Conservation (phyloP, 2,329 filamentous ascomycete genomes). For the Tolypocladium album region DNA sequence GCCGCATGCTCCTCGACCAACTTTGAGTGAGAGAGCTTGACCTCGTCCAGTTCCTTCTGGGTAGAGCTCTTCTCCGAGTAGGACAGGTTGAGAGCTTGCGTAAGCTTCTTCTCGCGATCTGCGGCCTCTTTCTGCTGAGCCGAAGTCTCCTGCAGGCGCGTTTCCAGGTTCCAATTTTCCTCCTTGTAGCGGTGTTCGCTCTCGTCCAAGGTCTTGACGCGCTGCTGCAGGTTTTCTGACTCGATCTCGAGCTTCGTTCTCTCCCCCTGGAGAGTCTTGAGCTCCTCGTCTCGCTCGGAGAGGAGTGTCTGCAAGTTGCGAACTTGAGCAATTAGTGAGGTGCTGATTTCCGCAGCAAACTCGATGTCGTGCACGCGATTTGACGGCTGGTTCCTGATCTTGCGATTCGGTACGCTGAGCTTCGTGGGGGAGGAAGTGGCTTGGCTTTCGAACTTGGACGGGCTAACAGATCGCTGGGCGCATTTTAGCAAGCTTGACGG, state of each 20-base stretch:
- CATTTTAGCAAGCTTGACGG: constrained; percentile 3
- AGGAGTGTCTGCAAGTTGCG: constrained; percentile 79
- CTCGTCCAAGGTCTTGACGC: constrained; percentile 76
- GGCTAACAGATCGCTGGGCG: constrained; percentile 55
- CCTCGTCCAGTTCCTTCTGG: constrained; percentile 84
- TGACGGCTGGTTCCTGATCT: constrained; percentile 79
- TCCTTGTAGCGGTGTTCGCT: constrained; percentile 95
- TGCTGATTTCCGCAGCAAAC: constrained; percentile 96
- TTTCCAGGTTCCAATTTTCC: constrained; percentile 96
- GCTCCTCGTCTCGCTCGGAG: constrained; percentile 75
- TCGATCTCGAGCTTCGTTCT: constrained; percentile 76
- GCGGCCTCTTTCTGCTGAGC: constrained; percentile 62
- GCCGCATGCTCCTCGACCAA: constrained; percentile 71
- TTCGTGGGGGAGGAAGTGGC: constrained; percentile 83
- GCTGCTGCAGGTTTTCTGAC: constrained; percentile 65
- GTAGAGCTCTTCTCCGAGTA: constrained; percentile 65
- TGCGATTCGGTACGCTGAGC: constrained; percentile 74
- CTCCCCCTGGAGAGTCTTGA: constrained; percentile 65
- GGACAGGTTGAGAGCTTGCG: constrained; percentile 56
- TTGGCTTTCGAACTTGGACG: constrained; percentile 73
- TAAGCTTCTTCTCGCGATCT: constrained; percentile 75
- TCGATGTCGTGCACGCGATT: constrained; percentile 92
- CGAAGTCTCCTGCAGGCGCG: constrained; percentile 75
- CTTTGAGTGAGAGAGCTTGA: constrained; percentile 69
- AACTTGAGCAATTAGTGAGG: constrained; percentile 86